Percentiles rank a stretch among this genome's conserved stretches.
phyloP scores from a whole-genome alignment of 805 yeast genomes.

The Yarrowia divulgata region DNA sequence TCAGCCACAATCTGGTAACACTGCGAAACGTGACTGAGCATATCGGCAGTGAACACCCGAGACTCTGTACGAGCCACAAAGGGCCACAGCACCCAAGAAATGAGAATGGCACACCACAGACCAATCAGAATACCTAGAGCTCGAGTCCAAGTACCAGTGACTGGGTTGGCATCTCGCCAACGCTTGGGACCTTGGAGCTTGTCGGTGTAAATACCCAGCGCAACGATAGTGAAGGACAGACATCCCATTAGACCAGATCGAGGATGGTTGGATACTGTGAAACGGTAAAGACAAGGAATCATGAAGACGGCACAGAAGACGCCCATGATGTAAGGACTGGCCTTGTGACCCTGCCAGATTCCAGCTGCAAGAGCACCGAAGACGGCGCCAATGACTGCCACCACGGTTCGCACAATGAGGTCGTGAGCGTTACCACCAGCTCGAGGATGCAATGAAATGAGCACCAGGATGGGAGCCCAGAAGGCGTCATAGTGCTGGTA shows the following conservation, averaged over 20 bases:
- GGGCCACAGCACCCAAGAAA: conserved; percentile 60
- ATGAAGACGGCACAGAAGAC: conserved; percentile 54
- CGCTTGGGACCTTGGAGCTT: not conserved
- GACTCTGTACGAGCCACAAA: conserved; percentile 56
- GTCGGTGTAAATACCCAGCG: conserved; percentile 48
- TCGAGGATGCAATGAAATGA: conserved; percentile 54
- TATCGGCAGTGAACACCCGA: conserved; percentile 52
- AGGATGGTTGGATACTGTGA: conserved; percentile 53
- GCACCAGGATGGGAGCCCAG: conserved; percentile 55
- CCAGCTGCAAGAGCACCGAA: conserved; percentile 59
- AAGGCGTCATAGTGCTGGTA: conserved; percentile 55
- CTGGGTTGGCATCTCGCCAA: conserved; percentile 35
- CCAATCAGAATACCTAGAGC: conserved; percentile 54
- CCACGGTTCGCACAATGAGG: conserved; percentile 49
- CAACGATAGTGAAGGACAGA: conserved; percentile 54
- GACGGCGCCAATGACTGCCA: conserved; percentile 54
- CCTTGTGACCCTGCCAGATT: conserved; percentile 50
- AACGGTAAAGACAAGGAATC: conserved; percentile 50
- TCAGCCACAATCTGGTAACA: conserved; percentile 59
- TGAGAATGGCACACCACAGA: conserved; percentile 50
- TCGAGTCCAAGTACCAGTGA: conserved; percentile 52
- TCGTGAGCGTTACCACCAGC: conserved; percentile 48
- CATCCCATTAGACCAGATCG: conserved; percentile 56
- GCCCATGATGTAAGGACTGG: conserved; percentile 52
- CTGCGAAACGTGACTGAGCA: conserved; percentile 55